Base-by-base conservation (phyloP, 2,329 filamentous ascomycete genomes). In the Ascochyta pisi region DNA sequence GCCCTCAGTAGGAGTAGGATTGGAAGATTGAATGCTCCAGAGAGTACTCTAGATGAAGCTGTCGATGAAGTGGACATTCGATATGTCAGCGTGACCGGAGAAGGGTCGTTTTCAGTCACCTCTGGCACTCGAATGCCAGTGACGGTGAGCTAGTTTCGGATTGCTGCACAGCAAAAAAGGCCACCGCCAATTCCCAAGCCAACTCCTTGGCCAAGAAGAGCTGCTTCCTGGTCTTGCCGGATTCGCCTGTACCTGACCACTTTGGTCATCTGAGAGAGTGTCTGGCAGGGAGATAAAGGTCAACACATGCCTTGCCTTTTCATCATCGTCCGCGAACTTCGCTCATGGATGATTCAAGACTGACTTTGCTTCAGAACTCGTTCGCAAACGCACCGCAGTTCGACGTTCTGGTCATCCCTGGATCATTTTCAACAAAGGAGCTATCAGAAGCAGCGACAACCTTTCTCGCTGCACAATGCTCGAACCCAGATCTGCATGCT, bases 241-340 rank as follows among this genome's bases (percentile, higher is more conserved):
- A 70, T 70, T 71, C 66, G 62, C 64, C 66, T 63, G 63, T 64
- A 66, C 62, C 67, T 68, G 67, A 50, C 62, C 68, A 39, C 53
- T 42, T 57, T 61, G 64, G 66, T 63, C 64, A 68, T 69, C 62
- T 69, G 57, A 66, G 63, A 70, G 66, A 70, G 54, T 70, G 54
- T 70, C 70, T 74, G 67, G 70, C 71, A 65, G 62, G 68, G 70
- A 74, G 69, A 64, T 59, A 73, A 73, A 74, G 70, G 71, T 73
- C 65, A 71, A 69, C 61, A 67, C 61, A 58, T 54, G 38, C 67
- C 68, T 59, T 40, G 26, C 33, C n/a, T 50, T 34, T 35, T 40
- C 48, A 40, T 57, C 58, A 57, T 42, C 41, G 38, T 37, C 35
- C 49, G 37, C 57, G 50, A 33, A 50, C 27, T 13, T 34, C 13